Evolutionary conservation across 2,329 filamentous ascomycete species (phyloP), one percentile per base, ranked within the genome.

Genomic region (Reticulascus tulasneorum): DNA sequence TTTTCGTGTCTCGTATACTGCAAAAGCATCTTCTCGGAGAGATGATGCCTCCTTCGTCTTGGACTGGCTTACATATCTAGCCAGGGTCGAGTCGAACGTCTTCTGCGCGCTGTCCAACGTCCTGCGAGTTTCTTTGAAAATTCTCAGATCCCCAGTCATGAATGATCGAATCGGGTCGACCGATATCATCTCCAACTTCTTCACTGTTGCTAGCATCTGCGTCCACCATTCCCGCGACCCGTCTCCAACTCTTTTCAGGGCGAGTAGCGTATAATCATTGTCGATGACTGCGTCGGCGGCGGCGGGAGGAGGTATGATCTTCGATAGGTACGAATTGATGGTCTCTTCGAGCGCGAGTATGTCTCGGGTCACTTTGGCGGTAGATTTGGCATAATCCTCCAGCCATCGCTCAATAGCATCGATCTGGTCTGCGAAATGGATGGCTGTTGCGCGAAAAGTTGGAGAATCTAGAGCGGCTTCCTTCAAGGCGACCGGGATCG

Each of bases 401-500:
- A 98, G 84, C 93, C 93, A 98, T 73, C 79, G 81, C 63, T 97
- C 93, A 41, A 97, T 77, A 37, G 80, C 75, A 47, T 97, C 93
- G 52, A 95, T 79, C 66, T 98, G 91, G 47, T 97, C 93, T 45
- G 80, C 76, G 56, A 95, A 95, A 65, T 96, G 88, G 29, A 84
- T 67, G 26, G 87, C 79, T 16, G 86, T 86, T 29, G 90, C 87
- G 47, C 93, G 87, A 61, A 97, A 97, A 23, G 90, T 94, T 18
- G 93, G 93, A 24, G 90, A 96, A 64, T 98, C 93, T 66, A 97
- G 84, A 15, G 89, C 86, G 33, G 93, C 93, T 75, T 98, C 93
- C 66, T 91, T 93, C 50, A 97, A 75, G 43, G 82, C 82, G 23
- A 97, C 90, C 28, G 93, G 88, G 39, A 79, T 70, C 21, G 67